Percentiles rank a stretch among this genome's conserved stretches.
phyloP scores from a whole-genome alignment of 2,329 filamentous ascomycete species.

The Pleoardoris graminearum region DNA sequence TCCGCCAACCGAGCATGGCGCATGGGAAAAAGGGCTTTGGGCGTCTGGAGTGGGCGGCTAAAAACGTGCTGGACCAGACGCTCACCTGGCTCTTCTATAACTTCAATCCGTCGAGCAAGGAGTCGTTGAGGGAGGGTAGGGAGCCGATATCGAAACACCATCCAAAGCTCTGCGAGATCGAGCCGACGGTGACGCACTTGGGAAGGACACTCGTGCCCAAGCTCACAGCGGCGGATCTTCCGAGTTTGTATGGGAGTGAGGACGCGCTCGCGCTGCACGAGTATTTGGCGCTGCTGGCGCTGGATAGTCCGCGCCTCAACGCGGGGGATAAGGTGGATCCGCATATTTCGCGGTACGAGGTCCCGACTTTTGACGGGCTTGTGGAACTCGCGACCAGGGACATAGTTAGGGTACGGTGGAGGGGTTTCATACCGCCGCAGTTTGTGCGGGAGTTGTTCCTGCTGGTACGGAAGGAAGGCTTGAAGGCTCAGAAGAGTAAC shows the following conservation, averaged over 20 bases:
- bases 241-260: constrained; percentile 58
- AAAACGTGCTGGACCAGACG: constrained; percentile 71
- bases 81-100: constrained; percentile 80
- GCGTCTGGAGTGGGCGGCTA: constrained; percentile 74
- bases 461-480: constrained; percentile 20
- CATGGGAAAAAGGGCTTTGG: constrained; percentile 84
- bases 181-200: constrained; percentile 28
- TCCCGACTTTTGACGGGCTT: constrained; percentile 51
- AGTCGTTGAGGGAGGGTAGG: constrained; percentile 29
- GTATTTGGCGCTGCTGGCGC: constrained; percentile 70
- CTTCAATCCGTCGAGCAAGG: constrained; percentile 38
- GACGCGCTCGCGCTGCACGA: constrained; percentile 70
- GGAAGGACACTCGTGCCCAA: constrained; percentile 33
- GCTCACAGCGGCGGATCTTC: constrained; percentile 22
- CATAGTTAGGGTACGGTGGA: constrained; percentile 48
- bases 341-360: constrained; percentile 69
- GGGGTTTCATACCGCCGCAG: constrained; percentile 46
- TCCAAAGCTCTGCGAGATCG: constrained; percentile 35
- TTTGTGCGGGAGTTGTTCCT: constrained; percentile 41
- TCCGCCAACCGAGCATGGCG: constrained; percentile 74
- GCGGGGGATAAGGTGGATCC: constrained; percentile 64
- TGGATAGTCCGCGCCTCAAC: constrained; percentile 66
- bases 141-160: constrained; percentile 36
- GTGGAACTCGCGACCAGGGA: constrained; percentile 15
- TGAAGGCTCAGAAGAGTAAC: constrained; percentile 21